Base-by-base conservation (phyloP, 192 early-diverging fungal genomes). In the Glomus cerebriforme region DNA sequence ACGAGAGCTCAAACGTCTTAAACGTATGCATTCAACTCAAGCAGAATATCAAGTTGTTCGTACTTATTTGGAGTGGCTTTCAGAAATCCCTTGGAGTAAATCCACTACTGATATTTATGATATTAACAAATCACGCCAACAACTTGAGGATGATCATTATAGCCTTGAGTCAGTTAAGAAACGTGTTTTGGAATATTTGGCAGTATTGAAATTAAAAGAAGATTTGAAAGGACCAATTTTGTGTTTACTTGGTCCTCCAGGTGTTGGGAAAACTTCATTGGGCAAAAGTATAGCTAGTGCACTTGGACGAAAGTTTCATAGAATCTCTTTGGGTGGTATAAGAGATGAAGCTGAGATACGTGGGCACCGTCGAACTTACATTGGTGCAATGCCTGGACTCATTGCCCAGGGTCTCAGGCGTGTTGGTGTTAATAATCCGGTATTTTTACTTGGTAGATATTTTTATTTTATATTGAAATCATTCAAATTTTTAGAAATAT, bases 341-440 rank as follows among this genome's bases (percentile, higher is more conserved):
- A 85, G 92, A 59, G 95, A 96, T 82, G 95, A 94, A 82, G 93
- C 95, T 15, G 95, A 96, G 79, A 95, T 96, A 70, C 85, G 93
- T 37, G 95, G 95, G 22, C 95, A 96, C 80, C 86, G 95, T 32
- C 88, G 94, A 29, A 96, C 95, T 9, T 96, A 96, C 82, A 88
- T 96, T 66, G 95, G 95, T 19, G 92, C 95, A 9, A 82, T 95
- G 79, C 95, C 95, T 17, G 95, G 95, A 8, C 66, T 91, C 15
- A 90, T 96, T 69, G 86, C 95, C 8, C 93, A 95, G 76, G 93
- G 88, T 7, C 73, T 95, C 59, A 85, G 86, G 34, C 86, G 90
- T 78, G 88, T 85, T 60, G 91, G 90, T 26, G 91, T 92, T 13
- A 91, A 92, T 78, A 94, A 96, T 82, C 95, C 94, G 1, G 88